These are phyloP conservation scores for Hsuehochloa calcarea DNA, from an alignment of 176 grass and related monocot genomes.

Conservation along the genomic window DNA sequence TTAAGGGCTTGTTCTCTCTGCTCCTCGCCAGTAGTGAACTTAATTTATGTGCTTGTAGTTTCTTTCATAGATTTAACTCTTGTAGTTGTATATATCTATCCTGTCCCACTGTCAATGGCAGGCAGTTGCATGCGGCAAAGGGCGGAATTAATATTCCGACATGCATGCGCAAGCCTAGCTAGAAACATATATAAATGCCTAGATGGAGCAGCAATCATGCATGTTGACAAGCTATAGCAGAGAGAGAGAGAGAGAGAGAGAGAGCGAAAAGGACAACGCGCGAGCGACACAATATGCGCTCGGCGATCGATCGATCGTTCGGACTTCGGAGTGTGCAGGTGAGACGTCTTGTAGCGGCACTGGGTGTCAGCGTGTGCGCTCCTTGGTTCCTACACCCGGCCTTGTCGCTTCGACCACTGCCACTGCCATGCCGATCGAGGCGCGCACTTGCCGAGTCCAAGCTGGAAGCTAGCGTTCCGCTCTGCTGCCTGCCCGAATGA, in stretches of 20 bases:
- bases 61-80: neutral
- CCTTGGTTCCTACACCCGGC: slow-evolving; percentile 28
- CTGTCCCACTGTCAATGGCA: neutral
- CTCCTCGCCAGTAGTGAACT: neutral
- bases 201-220: neutral
- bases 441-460: neutral
- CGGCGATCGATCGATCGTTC: neutral
- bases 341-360: slow-evolving; percentile 3
- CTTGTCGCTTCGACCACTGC: slow-evolving; percentile 32
- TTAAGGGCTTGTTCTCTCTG: neutral
- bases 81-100: neutral
- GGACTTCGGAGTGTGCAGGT: neutral
- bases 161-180: slow-evolving; percentile 21
- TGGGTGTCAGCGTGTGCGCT: neutral
- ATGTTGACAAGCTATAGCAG: neutral
- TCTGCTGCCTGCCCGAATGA: neutral
- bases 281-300: neutral
- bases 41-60: neutral
- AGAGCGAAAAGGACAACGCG: neutral
- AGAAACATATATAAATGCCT: neutral
- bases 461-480: neutral
- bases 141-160: slow-evolving; percentile 34
- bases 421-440: neutral
- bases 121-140: neutral
- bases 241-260: neutral